Base-by-base conservation (phyloP, 2,329 filamentous ascomycete species). In the Alternaria solani region DNA sequence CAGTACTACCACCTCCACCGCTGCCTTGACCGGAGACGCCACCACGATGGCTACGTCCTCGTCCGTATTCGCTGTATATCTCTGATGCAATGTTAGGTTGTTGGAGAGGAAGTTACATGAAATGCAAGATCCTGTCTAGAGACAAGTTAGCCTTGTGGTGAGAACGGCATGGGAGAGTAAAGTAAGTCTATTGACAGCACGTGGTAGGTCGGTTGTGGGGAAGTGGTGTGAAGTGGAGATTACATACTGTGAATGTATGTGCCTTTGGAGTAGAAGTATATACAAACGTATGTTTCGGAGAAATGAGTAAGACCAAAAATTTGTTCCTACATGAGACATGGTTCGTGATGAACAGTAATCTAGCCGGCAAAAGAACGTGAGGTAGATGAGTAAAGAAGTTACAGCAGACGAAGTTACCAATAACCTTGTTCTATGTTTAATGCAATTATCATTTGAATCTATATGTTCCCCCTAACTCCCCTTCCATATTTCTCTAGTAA, bases 31-130 rank as follows among this genome's bases (percentile, higher is more conserved):
- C 18, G 4, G 62, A 59, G 7, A 67, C 32, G 18, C 36, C 63
- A 18, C 54, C 66, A 18, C 61, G 64, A 25, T 56, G 64, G 18
- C 48, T 59, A 20, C 61, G 54, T 1, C 54, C 58, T 14, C 62
- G 54, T 41, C 47, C 36, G 32, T 62, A 60, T 3, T 56, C 48
- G 39, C 61, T 56, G 25, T 59, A 44, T 12, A 26, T 30, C 4
- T 59, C 59, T 54, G 55, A 46, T 49, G 62, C 60, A 1, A 36
- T 49, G 12, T 25, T 34, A 14, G 20, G 18, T 20, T 43, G 41
- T 46, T 4, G 52, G 51, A 38, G 52, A 43, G 20, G 23, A 16
- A 11, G 38, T 20, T 34, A 30, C 2, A 12, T 26, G 16, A 36
- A 6, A 14, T n/a, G 16, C 43, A 1, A 5, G 2, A 30, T 7